These are phyloP conservation scores for Cryoendolithus antarcticus DNA, from an alignment of 2,329 filamentous ascomycete species.

Conservation along the genomic window DNA sequence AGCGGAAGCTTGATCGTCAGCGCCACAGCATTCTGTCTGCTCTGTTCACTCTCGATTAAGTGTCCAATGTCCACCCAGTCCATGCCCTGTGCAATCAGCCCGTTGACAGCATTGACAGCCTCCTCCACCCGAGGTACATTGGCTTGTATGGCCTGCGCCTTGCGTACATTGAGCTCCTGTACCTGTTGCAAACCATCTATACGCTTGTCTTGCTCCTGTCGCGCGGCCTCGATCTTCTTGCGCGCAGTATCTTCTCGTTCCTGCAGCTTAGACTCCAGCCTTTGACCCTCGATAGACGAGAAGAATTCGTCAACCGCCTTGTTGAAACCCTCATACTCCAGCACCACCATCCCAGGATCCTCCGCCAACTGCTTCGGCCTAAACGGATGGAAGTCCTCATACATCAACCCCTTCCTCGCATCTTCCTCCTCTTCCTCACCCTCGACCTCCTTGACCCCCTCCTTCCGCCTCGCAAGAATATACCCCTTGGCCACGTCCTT, in stretches of 20 bases:
- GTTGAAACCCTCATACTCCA: conserved; percentile 79
- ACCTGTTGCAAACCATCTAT: conserved; percentile 72
- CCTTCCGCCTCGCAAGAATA: conserved; percentile 61
- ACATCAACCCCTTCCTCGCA: conserved; percentile 44
- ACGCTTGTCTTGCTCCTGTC: conserved; percentile 69
- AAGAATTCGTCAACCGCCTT: conserved; percentile 94
- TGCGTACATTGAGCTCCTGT: conserved; percentile 72
- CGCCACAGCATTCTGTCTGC: conserved; percentile 69
- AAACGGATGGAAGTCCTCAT: conserved; percentile 94
- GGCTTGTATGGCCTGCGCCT: conserved; percentile 79
- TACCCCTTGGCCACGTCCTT: conserved; percentile 62
- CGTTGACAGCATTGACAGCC: conserved; percentile 83
- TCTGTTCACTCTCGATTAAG: conserved; percentile 78
- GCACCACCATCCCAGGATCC: conserved; percentile 48
- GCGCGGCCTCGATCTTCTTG: conserved; percentile 73
- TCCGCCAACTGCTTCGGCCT: conserved; percentile 65
- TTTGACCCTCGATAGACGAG: conserved; percentile 89
- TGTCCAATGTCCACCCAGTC: conserved; percentile 90
- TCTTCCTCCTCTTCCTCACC: conserved; percentile 17
- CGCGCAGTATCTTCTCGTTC: conserved; percentile 74
- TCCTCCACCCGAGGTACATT: conserved; percentile 88
- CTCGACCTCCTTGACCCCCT: conserved; percentile 12
- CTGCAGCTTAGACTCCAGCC: conserved; percentile 67
- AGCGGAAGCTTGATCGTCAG: conserved; percentile 75
- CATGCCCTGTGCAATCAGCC: conserved; percentile 86